These are phyloP conservation scores for Spiromastix sp. DNA, from an alignment of 2,329 filamentous ascomycete genomes.

Conservation along the genomic window DNA sequence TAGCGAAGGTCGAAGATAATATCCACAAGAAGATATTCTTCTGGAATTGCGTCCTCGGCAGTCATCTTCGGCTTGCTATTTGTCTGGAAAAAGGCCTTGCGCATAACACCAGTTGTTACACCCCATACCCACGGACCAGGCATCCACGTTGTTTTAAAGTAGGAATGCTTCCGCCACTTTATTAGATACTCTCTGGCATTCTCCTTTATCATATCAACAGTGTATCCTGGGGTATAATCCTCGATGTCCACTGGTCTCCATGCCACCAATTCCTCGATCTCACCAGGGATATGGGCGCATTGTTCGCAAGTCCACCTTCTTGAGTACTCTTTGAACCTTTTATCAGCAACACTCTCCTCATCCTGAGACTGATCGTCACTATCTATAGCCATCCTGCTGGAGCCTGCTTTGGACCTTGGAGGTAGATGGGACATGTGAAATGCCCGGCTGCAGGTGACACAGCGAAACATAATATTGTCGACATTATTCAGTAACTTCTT, in stretches of 20 bases:
- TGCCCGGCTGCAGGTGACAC: slow-evolving; percentile 60
- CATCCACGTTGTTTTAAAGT: slow-evolving; percentile 77
- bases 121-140: slow-evolving; percentile 83
- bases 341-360: slow-evolving; percentile 43
- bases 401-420: slow-evolving; percentile 21
- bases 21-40: slow-evolving; percentile 75
- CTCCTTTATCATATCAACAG: slow-evolving; percentile 50
- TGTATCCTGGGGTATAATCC: slow-evolving; percentile 42
- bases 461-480: slow-evolving; percentile 73
- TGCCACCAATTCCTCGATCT: slow-evolving; percentile 70
- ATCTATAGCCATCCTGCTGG: slow-evolving; percentile 12
- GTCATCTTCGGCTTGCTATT: slow-evolving; percentile 57
- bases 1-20: slow-evolving; percentile 79
- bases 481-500: slow-evolving; percentile 60
- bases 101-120: slow-evolving; percentile 51
- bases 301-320: slow-evolving; percentile 70
- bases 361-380: slow-evolving; percentile 20
- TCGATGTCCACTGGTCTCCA: slow-evolving; percentile 65
- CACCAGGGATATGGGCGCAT: slow-evolving; percentile 54
- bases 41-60: slow-evolving; percentile 69
- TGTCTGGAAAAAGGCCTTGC: slow-evolving; percentile 62
- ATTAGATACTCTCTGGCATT: slow-evolving; percentile 86
- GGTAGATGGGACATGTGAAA: slow-evolving; percentile 83
- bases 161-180: slow-evolving; percentile 75
- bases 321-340: slow-evolving; percentile 62